phyloP scores from a whole-genome alignment of 306 rosid genomes.

The Glycine tomentella region DNA sequence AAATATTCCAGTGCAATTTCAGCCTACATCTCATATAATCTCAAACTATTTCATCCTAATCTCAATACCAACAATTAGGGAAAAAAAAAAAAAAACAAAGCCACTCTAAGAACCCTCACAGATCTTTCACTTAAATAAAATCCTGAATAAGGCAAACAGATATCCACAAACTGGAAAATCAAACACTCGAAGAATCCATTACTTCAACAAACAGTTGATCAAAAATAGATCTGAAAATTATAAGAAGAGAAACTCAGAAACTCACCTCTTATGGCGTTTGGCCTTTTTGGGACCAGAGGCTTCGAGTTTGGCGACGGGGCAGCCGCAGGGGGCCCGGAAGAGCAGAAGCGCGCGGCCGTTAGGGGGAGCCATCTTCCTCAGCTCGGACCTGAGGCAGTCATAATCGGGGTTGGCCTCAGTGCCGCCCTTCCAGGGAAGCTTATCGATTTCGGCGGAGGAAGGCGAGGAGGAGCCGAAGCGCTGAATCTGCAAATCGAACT shows the following conservation, averaged over 20 bases:
- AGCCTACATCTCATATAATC: background rate
- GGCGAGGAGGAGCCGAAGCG: background rate
- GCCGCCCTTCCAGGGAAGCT: slow-evolving; percentile 93
- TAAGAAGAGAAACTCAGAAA: background rate
- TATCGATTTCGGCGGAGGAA: slow-evolving; percentile 57
- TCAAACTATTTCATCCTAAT: too few species aligned
- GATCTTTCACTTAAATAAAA: too few species aligned
- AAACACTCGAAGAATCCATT: too few species aligned
- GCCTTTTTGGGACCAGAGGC: slow-evolving; percentile 89
- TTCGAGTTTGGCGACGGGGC: slow-evolving; percentile 87
- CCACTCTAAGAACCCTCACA: too few species aligned
- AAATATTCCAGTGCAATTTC: background rate
- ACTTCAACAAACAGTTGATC: too few species aligned
- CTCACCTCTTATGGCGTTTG: slow-evolving; percentile 79
- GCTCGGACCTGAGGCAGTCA: slow-evolving; percentile 86
- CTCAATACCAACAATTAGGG: too few species aligned
- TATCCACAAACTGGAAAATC: too few species aligned
- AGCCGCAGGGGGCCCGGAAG: slow-evolving; percentile 85
- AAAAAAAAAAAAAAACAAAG: too few species aligned
- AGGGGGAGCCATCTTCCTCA: slow-evolving; percentile 89
- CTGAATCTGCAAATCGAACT: slow-evolving; percentile 87
- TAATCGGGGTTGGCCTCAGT: slow-evolving; percentile 81
- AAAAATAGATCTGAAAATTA: too few species aligned
- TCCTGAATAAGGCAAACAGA: too few species aligned
- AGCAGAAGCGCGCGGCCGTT: slow-evolving; percentile 93